Base-by-base conservation (phyloP, 2,329 filamentous ascomycete genomes). In the Microdochium trichocladiopsis region DNA sequence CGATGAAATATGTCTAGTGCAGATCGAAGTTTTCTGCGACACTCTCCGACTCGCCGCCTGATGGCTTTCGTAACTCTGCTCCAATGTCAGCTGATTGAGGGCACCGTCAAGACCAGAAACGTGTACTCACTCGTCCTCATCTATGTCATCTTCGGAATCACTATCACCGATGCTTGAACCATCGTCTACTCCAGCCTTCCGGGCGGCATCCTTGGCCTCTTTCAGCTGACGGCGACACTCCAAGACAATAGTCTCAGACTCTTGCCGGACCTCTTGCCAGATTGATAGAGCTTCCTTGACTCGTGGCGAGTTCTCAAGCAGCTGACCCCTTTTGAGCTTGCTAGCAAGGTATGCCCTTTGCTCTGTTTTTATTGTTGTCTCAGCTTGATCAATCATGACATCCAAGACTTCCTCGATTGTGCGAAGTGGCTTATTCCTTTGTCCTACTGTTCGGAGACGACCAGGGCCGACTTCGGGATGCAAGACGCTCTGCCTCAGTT, bases 351-450 rank as follows among this genome's bases (percentile, higher is more conserved):
- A 75, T 2, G 76, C 72, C 50, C 90, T 81, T 62, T 94, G 86
- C 53, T 93, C 85, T 0, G 77, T 69, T 50, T 85, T 80, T 52
- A 93, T 79, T 1, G 71, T 65, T 5, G 73, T 74, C 53, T 93
- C 88, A 45, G 87, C 91, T 62, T 93, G 85, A 52, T 96, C 90
- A 53, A 96, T 86, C 93, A 99, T 96, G 4, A 86, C 84, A 57
- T 90, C 86, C 11, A 99, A 74, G 1, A 97, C 93, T 66, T 97
- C 89, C 18, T 85, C 81, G 2, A 96, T 86, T 1, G 92, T 95
- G 12, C 88, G 80, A 57, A 96, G 75, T 0, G 89, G 86, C 0
- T 81, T 84, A 51, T 76, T 77, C 49, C 77, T 82, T 47, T 79
- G 76, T 1, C 86, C 86, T 5, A 89, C 69, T 0, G 80, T 78